Base-by-base conservation (phyloP, 2,329 filamentous ascomycete species). In the Aspergillus sp. region DNA sequence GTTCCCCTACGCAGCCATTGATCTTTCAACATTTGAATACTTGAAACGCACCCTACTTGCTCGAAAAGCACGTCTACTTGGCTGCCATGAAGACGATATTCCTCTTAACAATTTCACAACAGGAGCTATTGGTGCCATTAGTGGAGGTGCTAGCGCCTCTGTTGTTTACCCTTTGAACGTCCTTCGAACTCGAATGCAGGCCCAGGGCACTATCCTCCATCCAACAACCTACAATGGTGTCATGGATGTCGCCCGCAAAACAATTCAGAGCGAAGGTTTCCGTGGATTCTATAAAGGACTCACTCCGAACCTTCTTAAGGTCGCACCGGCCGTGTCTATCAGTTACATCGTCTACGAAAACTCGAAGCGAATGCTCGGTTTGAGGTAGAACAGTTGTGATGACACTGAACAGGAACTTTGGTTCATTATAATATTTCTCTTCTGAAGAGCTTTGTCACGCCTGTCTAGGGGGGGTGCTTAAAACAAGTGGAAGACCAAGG, bases 1-100 rank as follows among this genome's bases (percentile, higher is more conserved):
- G 87, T 99, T 99, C 68, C 95, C 95, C 0, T 99, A 98, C 74
- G 93, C 92, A 42, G 95, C 95, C 50, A 96, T 99, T 70, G 95
- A 99, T 71, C 88, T 99, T 69, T 91, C 91, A 63, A 96, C 91
- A 0, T 99, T 98, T 70, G 95, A 99, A 76, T 86, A 95, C 59
- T 83, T 97, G 61, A 99, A 99, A 77, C 86, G 84, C 48, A 82
- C 82, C 7, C 86, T 96, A 62, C 84, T 89, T 34, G 77, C 77
- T 4, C 87, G 88, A 63, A 89, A 91, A 69, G 89, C 91, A 12
- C 86, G 84, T 57, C 77, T 82, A 34, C 76, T 84, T 9, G 86
- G 87, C 44, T 87, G 90, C 64, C 88, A 91, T 68, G 90, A 96
- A 73, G 91, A 96, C 64, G 91, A 96, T 65, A 87, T 91, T 9